Evolutionary conservation across 768 basidiomycete species (phyloP), one percentile per base, ranked within the genome.

Genomic region (Baorangia bicolor): DNA sequence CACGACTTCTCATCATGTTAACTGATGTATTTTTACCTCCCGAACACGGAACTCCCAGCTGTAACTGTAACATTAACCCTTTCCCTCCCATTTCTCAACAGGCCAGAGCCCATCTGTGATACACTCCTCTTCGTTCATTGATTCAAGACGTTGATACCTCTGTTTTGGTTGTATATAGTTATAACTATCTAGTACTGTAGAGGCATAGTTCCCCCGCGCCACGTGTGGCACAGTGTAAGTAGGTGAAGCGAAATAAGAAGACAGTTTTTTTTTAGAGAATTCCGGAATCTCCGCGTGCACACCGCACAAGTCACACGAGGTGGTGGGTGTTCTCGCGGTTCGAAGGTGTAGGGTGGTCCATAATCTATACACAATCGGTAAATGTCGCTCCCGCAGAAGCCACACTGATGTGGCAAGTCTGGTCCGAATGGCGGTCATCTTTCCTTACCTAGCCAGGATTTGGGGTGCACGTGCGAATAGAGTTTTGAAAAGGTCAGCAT

Each of bases 161-260:
- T 14, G 10, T 56, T 39, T 58, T 58, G 53, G 41, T 30, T 66
- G 65, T 69, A 66, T 64, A 69, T 71, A 69, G 69, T 69, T 69
- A 69, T 69, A 59, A 47, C 21, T 68, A 70, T 69, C 57, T 67
- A 66, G 61, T 44, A 48, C 31, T 33, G 46, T 59, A 68, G 66
- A 65, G 27, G 33, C 37, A 9, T 49, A 30, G 40, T 46, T 30
- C 35, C 21, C 30, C 48, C 43, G 47, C 45, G 43, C 53, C 49
- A 46, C 51, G 20, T 39, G 34, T 13, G 21, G 37, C 21, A 37
- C 12, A 14, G 27, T 34, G 41, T 42, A 44, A 37, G 37, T 48
- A 43, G 49, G 65, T 39, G 57, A 59, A 55, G 44, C 63, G 51
- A 64, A 58, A 51, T 51, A 28, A 28, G 59, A 59, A 56, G 53